phyloP scores from a whole-genome alignment of 805 yeast genomes.

The Tetrapisispora taiwanensis region DNA sequence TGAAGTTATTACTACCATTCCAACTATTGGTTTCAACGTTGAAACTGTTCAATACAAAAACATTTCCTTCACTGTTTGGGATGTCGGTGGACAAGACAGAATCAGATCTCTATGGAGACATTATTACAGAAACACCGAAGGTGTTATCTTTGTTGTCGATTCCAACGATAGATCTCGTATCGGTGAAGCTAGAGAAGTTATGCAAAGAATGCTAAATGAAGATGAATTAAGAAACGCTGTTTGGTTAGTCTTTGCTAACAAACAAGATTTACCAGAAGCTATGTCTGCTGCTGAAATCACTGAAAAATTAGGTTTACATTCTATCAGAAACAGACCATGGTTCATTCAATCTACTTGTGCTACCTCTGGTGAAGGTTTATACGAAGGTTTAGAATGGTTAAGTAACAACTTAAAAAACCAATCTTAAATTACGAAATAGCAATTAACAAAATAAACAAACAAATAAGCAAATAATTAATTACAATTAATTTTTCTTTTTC shows the following conservation, averaged over 20 bases:
- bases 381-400: conserved; percentile 97
- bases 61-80: conserved; percentile 96
- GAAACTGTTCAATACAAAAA: conserved; percentile 96
- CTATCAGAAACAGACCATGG: conserved; percentile 98
- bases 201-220: conserved; percentile 96
- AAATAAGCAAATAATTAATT: background rate
- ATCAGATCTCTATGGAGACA: conserved; percentile 99
- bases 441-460: background rate
- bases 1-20: conserved; percentile 92
- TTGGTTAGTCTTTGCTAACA: conserved; percentile 92
- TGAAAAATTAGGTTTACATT: conserved; percentile 91
- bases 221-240: conserved; percentile 96
- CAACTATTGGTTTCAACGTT: conserved; percentile 95
- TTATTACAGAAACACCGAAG: conserved; percentile 97
- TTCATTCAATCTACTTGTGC: conserved; percentile 98
- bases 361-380: conserved; percentile 97
- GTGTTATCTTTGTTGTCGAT: conserved; percentile 95
- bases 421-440: conserved; percentile 24
- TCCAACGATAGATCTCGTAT: conserved; percentile 97
- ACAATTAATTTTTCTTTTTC: no score
- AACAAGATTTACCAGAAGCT: conserved; percentile 98
- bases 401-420: conserved; percentile 79
- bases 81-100: conserved; percentile 99
- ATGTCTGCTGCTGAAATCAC: conserved; percentile 98
- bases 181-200: conserved; percentile 94